Base-by-base conservation (phyloP, 2,329 filamentous ascomycete genomes). In the Botryosphaeria dothidea region DNA sequence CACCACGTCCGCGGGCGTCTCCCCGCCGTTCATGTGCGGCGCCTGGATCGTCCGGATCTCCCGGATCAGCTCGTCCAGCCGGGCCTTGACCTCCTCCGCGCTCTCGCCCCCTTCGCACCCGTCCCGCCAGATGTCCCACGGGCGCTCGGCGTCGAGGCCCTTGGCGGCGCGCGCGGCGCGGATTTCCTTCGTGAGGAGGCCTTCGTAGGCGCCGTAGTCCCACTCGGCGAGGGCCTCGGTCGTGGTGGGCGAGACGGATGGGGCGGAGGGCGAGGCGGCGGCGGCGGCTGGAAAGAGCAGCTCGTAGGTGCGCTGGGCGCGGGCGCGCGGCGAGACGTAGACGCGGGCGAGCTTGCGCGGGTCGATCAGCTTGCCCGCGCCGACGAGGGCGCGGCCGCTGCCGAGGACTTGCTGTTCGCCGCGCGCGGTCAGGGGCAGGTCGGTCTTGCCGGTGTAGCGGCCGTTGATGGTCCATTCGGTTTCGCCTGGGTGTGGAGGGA, bases 101-200 rank as follows among this genome's bases (percentile, higher is more conserved):
- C 84, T 91, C 89, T 96, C 92, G 77, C 93, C 93, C 3, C 89
- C 91, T 1, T 90, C 90, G 77, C 92, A 96, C 0, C 92, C 92
- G 74, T 96, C 92, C n/a, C 81, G 83, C 92, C 92, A 96, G 68
- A 96, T 96, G 79, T 95, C 90, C 92, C 92, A 96, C 25, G 79
- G 76, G 3, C 80, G 69, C n/a, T 82, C 79, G 13, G 64, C 21
- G 85, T 79, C 7, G 19, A 86, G 73, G 0, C 90, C 91, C 66
- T 86, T 80, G 64, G 86, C 79, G 62, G 81, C 83, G 57, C 91
- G 84, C 66, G 81, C 41, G 0, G 27, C 29, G 34, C 85, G 82
- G 73, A 96, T 96, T 69, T 92, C 83, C 17, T 83, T 79, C 67
- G 85, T 89, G 38, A 90, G 92, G 73, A 95, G 85, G 8, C 92